Evolutionary conservation across 805 yeast species (phyloP), one percentile per base, ranked within the genome.

Genomic region (Brettanomyces nanus): DNA sequence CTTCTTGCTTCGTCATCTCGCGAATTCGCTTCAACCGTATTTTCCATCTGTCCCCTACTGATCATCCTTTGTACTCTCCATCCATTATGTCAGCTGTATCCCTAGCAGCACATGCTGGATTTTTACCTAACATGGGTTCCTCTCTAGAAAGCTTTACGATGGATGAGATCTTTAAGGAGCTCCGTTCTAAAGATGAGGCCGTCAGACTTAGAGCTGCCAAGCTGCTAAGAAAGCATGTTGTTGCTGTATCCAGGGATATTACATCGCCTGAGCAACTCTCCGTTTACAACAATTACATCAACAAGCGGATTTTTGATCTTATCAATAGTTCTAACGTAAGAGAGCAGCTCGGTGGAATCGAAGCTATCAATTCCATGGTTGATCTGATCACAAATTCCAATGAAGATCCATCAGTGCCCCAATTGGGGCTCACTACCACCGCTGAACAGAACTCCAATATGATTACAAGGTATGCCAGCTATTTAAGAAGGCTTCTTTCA

Each of bases 381-480:
- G 92, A 84, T 41, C 78, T 85, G 51, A 89, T 86, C 45, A 78
- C 85, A 7, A 86, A 85, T 15, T 76, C 76, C 4, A 47, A 52
- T 14, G 52, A 49, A 18, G 53, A 48, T 13, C 38, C 50, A 18
- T 36, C 52, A 9, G 59, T 69, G 4, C 45, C 58, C 3, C 59
- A 56, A 36, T 46, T 58, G 20, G 71, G 71, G 15, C 47, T 58
- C 3, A 45, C 60, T 3, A 44, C 57, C 4, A 45, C 59, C 2
- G 39, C 59, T 17, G 90, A 83, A 48, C 96, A 87, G 49, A 73
- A 80, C 45, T 85, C 94, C 18, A 85, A 85, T 40, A 89, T 85
- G 59, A 84, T 94, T 3, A 85, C 95, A 5, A 68, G 97, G 42
- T 77, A 85, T 54, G 90, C 95, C n/a, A 90, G 85, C 48, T 90